Conservation (phyloP, 108 stramenopile species). For the Skeletonema potamos region DNA sequence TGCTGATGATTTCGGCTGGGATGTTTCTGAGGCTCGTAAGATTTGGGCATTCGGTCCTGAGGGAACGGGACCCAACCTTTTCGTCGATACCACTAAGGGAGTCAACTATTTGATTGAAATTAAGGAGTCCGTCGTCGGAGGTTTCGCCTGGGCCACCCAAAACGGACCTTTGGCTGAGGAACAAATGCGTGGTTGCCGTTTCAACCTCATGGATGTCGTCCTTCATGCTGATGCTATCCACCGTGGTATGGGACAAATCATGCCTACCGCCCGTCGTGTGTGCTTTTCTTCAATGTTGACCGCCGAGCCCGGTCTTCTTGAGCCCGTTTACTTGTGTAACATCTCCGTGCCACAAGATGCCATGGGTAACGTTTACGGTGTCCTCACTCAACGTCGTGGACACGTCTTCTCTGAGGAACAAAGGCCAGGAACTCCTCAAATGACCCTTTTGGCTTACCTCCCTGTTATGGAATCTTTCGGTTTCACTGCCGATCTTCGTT, state of each 20-base stretch:
- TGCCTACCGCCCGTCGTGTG: conserved; percentile 99
- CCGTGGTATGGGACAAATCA: conserved; percentile 99
- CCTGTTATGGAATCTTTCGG: conserved; percentile 99
- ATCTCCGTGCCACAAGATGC: conserved; percentile 98
- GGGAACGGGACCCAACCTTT: conserved; percentile 97
- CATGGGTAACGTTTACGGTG: conserved; percentile 99
- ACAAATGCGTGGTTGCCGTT: conserved; percentile 95
- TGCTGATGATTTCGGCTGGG: conserved; percentile 97
- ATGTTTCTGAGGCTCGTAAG: conserved; percentile 97
- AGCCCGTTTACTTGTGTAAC: conserved; percentile 98
- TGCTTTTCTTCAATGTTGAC: conserved; percentile 95
- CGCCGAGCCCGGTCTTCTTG: conserved; percentile 91
- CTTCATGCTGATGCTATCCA: conserved; percentile 99
- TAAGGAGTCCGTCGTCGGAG: conserved; percentile 99
- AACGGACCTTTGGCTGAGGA: conserved; percentile 98
- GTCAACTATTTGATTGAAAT: conserved; percentile 99
- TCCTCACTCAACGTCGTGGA: conserved; percentile 98
- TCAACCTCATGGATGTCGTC: conserved; percentile 99
- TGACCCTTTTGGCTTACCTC: conserved; percentile 98
- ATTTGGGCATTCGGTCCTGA: conserved; percentile 99
- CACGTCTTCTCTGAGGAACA: conserved; percentile 99
- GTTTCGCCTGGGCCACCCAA: conserved; percentile 98
- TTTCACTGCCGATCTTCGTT: conserved; percentile 98
- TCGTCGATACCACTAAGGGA: conserved; percentile 99
- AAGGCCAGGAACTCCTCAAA: conserved; percentile 96